phyloP scores from a whole-genome alignment of 2,329 filamentous ascomycete species.

The Lachnellula suecica region DNA sequence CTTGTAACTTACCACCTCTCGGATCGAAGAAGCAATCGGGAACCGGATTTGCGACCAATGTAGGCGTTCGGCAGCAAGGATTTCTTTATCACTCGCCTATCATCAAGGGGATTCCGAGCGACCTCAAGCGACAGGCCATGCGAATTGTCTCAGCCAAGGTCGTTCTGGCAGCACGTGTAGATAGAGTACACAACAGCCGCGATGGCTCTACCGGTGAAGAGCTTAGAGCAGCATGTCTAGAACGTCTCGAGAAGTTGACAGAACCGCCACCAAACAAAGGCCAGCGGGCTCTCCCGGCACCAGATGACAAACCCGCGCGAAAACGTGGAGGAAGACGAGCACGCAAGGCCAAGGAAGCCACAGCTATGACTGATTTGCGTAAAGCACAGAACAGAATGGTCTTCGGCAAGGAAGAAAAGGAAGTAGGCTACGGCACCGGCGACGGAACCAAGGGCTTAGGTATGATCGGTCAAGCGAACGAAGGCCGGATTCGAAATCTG shows the following conservation, averaged over 20 bases:
- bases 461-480: slow-evolving; percentile 89
- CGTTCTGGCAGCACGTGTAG: slow-evolving; percentile 87
- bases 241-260: slow-evolving; percentile 87
- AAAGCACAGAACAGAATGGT: slow-evolving; percentile 96
- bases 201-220: slow-evolving; percentile 83
- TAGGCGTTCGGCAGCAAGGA: slow-evolving; percentile 86
- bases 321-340: slow-evolving; percentile 91
- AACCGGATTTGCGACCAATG: slow-evolving; percentile 86
- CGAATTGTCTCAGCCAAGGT: slow-evolving; percentile 92
- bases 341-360: slow-evolving; percentile 92
- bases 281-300: slow-evolving; percentile 80
- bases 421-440: slow-evolving; percentile 85
- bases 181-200: slow-evolving; percentile 77
- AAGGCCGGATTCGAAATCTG: slow-evolving; percentile 82
- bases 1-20: slow-evolving; percentile 88
- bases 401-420: slow-evolving; percentile 92
- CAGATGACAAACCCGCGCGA: slow-evolving; percentile 90
- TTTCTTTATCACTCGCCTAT: slow-evolving; percentile 92
- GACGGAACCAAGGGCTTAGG: slow-evolving; percentile 86
- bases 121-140: slow-evolving; percentile 91
- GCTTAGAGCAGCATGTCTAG: slow-evolving; percentile 77
- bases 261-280: slow-evolving; percentile 90
- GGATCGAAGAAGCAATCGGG: slow-evolving; percentile 83
- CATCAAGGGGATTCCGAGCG: slow-evolving; percentile 78
- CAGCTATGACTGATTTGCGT: slow-evolving; percentile 92